A percentile compares a stretch with the other conserved stretches of the same genome.
Evolutionary conservation across 192 early-diverging fungal genomes (phyloP).

Genomic region (Coemansia sp.): DNA sequence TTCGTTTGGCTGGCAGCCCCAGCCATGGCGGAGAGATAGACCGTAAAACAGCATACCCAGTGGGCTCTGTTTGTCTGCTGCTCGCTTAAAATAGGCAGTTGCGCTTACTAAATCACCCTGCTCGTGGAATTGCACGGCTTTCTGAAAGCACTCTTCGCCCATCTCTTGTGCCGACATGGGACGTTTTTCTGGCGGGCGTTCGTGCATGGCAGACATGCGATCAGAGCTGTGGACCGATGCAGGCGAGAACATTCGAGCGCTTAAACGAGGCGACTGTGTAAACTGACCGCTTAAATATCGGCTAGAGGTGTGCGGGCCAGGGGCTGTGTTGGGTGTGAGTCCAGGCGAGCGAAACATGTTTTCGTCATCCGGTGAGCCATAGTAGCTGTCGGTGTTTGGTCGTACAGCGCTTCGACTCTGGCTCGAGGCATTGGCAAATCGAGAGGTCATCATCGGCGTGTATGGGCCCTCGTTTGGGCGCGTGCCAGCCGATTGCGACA

Average conservation of each 20-base stretch:
- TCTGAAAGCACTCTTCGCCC: conserved; percentile 63
- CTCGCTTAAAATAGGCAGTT: conserved; percentile 66
- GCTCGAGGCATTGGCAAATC: conserved; percentile 32
- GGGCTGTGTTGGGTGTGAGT: not conserved
- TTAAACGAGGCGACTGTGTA: conserved; percentile 1
- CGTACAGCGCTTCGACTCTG: conserved; percentile 21
- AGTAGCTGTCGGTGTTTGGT: conserved; percentile 34
- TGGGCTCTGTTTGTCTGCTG: conserved; percentile 62
- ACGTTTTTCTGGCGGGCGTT: not conserved
- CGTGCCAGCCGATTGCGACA: conserved; percentile 13
- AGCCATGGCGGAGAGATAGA: conserved; percentile 72
- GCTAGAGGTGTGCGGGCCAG: not conserved
- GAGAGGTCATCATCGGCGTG: conserved; percentile 33
- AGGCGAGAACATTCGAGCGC: conserved; percentile 3
- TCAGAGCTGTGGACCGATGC: not conserved
- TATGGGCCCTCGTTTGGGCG: conserved; percentile 14
- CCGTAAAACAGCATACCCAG: conserved; percentile 73
- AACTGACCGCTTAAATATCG: conserved; percentile 4
- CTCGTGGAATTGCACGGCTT: conserved; percentile 69
- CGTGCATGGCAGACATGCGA: conserved; percentile 13
- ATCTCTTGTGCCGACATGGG: conserved; percentile 30
- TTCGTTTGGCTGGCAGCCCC: conserved; percentile 71
- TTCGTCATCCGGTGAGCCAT: conserved; percentile 30
- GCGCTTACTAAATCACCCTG: conserved; percentile 67
- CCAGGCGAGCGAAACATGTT: conserved; percentile 19